Evolutionary conservation across 495 filamentous ascomycete species (phyloP), one percentile per base, ranked within the genome.

Genomic region (Penicillium argentinense): DNA sequence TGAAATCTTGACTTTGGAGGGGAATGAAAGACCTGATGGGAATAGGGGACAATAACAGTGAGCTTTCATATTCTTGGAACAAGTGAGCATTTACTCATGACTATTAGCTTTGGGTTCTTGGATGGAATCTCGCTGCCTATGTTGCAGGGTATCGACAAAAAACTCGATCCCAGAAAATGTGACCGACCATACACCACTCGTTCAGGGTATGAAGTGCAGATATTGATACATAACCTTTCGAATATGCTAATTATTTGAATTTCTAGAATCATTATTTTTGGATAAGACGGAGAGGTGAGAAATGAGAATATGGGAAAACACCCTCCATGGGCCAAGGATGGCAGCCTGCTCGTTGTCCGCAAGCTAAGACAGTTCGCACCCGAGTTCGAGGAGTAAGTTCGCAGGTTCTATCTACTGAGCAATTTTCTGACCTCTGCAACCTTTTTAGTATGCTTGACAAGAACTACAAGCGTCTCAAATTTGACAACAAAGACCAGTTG

Each of bases 291-390:
- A n/a, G 42, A 51, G 45, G 16, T 40, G 37, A 22, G 25, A 17
- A 18, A 48, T 24, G 37, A 33, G 3, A 6, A 8, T 17, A n/a
- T 7, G n/a, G 24, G 12, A 7, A 17, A 12, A 21, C 42, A 51
- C 18, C 42, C 42, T 2, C 9, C 21, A 11, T 51, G 49, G 49
- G 49, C 49, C 36, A 51, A 51, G 24, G 42, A 51, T 16, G 49
- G 49, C 26, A 51, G 49, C 22, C 16, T 33, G 13, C 22, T 46
- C 14, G 49, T 54, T 14, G 63, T 73, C 45, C 64, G 64, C 17
- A 64, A 67, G 37, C 59, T 74, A 3, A 54, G 51, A 39, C 71
- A 73, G 47, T 54, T 64, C 8, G 60, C 67, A 13, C 64, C 57
- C 3, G 59, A 64, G 22, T 71, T 62, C 21, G 47, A 66, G 30